phyloP scores from a whole-genome alignment of 2,329 filamentous ascomycete species.

The Trichoderma afroharzianum region DNA sequence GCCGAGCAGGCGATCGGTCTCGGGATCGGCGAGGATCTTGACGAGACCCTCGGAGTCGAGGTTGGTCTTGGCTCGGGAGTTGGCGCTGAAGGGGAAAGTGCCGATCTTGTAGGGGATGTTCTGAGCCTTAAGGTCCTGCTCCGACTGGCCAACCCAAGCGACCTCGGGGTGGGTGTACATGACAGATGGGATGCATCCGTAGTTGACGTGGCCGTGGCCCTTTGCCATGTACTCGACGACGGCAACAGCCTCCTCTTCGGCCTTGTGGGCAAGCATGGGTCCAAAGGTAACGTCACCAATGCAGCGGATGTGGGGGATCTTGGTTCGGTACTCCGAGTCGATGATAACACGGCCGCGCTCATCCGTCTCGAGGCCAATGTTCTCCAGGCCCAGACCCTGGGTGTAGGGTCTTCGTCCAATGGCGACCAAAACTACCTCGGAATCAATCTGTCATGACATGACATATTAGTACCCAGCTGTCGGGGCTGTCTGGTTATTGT shows the following conservation, averaged over 20 bases:
- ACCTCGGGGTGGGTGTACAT: slow-evolving; percentile 99
- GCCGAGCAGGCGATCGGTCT: slow-evolving; percentile 93
- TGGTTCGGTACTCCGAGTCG: slow-evolving; percentile 98
- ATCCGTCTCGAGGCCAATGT: slow-evolving; percentile 86
- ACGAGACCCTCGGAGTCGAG: slow-evolving; percentile 92
- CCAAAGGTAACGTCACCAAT: slow-evolving; percentile 96
- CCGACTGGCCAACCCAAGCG: slow-evolving; percentile 96
- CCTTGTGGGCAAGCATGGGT: slow-evolving; percentile 99
- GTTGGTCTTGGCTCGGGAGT: slow-evolving; percentile 98
- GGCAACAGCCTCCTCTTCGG: slow-evolving; percentile 94
- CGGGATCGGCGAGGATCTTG: slow-evolving; percentile 93
- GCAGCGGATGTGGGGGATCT: slow-evolving; percentile 93
- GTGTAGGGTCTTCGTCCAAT: slow-evolving; percentile 97
- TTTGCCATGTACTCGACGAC: slow-evolving; percentile 97
- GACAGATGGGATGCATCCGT: slow-evolving; percentile 92
- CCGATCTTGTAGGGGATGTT: slow-evolving; percentile 91
- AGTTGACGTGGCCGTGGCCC: slow-evolving; percentile 98
- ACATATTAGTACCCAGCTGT: slow-evolving; percentile 21
- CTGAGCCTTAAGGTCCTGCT: slow-evolving; percentile 88
- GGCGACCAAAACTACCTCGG: slow-evolving; percentile 92
- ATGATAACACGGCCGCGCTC: slow-evolving; percentile 94
- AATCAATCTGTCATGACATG: slow-evolving; percentile 65
- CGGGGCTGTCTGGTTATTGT: background rate
- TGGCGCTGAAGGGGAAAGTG: slow-evolving; percentile 95
- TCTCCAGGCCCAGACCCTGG: slow-evolving; percentile 84